A percentile compares a stretch with the other conserved stretches of the same genome.
These are phyloP conservation scores for Amanita pseudoporphyria DNA, from an alignment of 768 basidiomycete species.

Conservation along the genomic window DNA sequence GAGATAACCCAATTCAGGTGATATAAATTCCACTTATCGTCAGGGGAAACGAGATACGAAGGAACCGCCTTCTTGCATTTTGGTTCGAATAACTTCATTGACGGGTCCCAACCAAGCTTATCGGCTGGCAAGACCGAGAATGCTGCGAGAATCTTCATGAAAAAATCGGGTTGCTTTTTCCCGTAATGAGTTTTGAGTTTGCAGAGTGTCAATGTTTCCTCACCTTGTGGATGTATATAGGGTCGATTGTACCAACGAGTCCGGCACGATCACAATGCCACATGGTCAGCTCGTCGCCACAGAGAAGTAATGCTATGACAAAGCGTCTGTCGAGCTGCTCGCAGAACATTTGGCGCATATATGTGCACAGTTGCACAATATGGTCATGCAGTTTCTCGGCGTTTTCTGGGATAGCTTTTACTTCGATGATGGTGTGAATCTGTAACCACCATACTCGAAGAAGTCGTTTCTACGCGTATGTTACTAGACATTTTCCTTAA, in stretches of 20 bases:
- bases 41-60: not conserved
- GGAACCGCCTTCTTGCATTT: not conserved
- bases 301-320: slow-evolving; percentile 4
- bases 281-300: slow-evolving; percentile 5
- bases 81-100: not conserved
- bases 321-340: slow-evolving; percentile 11
- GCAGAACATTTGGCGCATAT: slow-evolving; percentile 10
- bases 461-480: not conserved
- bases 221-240: slow-evolving; percentile 9
- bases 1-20: not conserved
- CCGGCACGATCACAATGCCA: slow-evolving; percentile 9
- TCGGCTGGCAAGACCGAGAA: not conserved
- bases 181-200: not conserved
- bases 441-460: not conserved
- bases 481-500: not conserved
- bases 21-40: too few species aligned
- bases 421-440: not conserved
- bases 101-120: not conserved
- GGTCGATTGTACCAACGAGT: slow-evolving; percentile 5
- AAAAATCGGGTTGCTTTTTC: not conserved
- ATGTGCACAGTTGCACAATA: not conserved
- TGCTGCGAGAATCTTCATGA: not conserved
- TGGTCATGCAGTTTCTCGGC: not conserved
- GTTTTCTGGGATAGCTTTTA: not conserved
- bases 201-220: not conserved